Conservation (phyloP, 352 stramenopile genomes). For the Peronospora destructor region DNA sequence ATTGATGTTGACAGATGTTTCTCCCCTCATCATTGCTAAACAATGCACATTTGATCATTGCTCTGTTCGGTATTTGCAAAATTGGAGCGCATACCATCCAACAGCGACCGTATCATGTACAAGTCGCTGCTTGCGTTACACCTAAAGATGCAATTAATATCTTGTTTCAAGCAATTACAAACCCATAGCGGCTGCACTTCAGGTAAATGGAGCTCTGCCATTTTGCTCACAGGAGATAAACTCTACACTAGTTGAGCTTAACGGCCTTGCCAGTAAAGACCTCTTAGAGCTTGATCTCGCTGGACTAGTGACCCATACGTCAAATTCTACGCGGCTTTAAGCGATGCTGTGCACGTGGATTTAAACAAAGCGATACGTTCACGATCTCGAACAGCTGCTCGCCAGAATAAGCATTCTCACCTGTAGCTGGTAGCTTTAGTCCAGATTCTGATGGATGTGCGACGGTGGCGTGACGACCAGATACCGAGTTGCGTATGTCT, state of each 20-base stretch:
- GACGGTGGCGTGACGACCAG: constrained; percentile 56
- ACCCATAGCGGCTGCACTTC: constrained; percentile 57
- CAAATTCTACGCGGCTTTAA: constrained; percentile 68
- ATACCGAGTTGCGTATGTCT: constrained; percentile 52
- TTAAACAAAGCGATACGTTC: constrained; percentile 37
- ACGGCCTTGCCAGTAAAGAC: constrained; percentile 45
- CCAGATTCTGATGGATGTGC: not conserved
- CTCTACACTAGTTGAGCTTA: constrained; percentile 53
- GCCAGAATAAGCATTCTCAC: constrained; percentile 34
- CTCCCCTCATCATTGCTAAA: too few relatives aligned
- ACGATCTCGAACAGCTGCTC: constrained; percentile 64
- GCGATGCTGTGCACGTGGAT: constrained; percentile 47
- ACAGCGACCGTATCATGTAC: constrained; percentile 79
- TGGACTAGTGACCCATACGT: constrained; percentile 80
- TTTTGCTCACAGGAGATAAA: constrained; percentile 21
- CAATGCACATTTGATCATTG: too few relatives aligned
- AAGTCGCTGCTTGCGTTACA: constrained; percentile 67
- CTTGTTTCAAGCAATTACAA: constrained; percentile 83
- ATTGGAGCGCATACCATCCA: constrained; percentile 72
- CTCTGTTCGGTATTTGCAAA: too few relatives aligned
- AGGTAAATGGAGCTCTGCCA: constrained; percentile 30
- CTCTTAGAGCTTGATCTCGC: constrained; percentile 69
- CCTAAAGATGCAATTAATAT: constrained; percentile 54
- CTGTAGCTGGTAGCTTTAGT: not conserved
- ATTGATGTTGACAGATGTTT: too few relatives aligned